Percentiles rank a stretch among this genome's conserved stretches.
Conservation (phyloP, 768 basidiomycete species). For the Cubamyces lactineus region DNA sequence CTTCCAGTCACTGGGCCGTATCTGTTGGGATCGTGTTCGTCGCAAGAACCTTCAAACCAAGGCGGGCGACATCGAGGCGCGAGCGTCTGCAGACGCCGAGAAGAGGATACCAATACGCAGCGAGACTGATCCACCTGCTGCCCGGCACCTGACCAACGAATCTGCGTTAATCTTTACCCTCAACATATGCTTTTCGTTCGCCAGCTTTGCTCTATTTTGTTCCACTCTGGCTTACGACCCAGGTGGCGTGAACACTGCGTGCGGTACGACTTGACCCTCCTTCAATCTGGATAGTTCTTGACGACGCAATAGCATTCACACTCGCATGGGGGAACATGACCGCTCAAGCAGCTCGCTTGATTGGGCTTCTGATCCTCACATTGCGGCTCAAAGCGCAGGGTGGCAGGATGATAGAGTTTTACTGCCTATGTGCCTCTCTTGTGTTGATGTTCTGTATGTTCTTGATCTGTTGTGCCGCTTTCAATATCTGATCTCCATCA, state of each 20-base stretch:
- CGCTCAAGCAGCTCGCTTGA: conserved; percentile 40
- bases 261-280: conserved; percentile 15
- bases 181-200: conserved; percentile 33
- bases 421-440: conserved; percentile 36
- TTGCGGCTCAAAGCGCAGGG: conserved; percentile 39
- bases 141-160: conserved; percentile 25
- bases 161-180: conserved; percentile 32
- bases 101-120: conserved; percentile 5
- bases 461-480: background rate
- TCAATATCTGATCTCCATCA: conserved; percentile 22
- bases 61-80: conserved; percentile 12
- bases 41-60: background rate
- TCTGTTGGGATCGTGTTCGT: conserved; percentile 17
- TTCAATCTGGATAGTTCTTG: background rate
- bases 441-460: conserved; percentile 41
- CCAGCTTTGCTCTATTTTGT: conserved; percentile 31
- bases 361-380: conserved; percentile 43
- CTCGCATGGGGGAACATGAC: conserved; percentile 51
- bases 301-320: conserved; percentile 41
- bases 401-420: conserved; percentile 38
- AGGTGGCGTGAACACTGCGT: conserved; percentile 18
- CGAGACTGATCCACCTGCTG: conserved; percentile 8
- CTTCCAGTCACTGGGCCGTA: conserved; percentile 9
- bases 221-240: conserved; percentile 29
- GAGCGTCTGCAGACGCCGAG: conserved; percentile 2